Evolutionary conservation across 169 alveolate genomes (phyloP).

Genomic region (Plasmodium chabaudi): DNA sequence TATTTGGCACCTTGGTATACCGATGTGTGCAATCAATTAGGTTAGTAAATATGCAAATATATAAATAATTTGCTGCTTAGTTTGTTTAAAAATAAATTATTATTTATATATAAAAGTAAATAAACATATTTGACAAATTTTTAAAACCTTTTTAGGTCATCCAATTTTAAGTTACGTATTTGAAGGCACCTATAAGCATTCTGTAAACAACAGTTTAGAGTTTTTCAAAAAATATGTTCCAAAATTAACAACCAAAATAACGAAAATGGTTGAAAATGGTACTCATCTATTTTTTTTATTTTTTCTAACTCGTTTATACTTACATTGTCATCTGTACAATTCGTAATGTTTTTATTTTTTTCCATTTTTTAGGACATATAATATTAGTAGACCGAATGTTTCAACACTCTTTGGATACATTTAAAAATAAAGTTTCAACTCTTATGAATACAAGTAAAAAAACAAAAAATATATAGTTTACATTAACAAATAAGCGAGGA

Average conservation of each 20-base stretch:
- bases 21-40: conserved; percentile 57
- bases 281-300: not conserved
- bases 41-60: not conserved
- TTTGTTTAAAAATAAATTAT: too few species aligned
- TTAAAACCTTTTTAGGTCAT: conserved; percentile 5
- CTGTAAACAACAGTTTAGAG: conserved; percentile 3
- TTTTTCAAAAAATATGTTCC: conserved; percentile 44
- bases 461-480: not conserved
- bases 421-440: conserved; percentile 35
- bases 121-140: too few species aligned
- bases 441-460: conserved; percentile 43
- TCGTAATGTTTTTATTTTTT: not conserved
- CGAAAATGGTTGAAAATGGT: conserved; percentile 41
- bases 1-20: conserved; percentile 38
- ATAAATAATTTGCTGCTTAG: not conserved
- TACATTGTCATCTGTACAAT: not conserved
- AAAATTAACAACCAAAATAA: conserved; percentile 13
- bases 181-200: conserved; percentile 15
- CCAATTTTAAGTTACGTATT: conserved; percentile 21
- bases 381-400: conserved; percentile 16
- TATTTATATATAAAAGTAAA: not conserved
- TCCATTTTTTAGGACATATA: conserved; percentile 9
- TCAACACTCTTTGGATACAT: conserved; percentile 14
- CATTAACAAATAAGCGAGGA: not conserved
- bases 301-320: not conserved